Conservation (phyloP, 2,329 filamentous ascomycete species). For the Scedosporium dehoogii region DNA sequence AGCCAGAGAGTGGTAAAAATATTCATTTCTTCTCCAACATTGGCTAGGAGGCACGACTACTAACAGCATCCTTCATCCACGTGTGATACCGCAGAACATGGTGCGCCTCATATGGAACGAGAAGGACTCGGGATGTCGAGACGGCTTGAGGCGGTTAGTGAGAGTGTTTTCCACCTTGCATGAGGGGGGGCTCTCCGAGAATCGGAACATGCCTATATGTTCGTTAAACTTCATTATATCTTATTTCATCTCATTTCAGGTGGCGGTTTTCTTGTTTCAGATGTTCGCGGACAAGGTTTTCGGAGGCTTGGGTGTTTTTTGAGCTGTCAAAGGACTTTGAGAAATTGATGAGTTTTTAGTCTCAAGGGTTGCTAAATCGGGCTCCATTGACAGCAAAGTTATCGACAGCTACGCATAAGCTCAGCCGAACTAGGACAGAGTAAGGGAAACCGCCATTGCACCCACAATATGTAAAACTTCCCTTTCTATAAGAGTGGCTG, state of each 20-base stretch:
- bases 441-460: too few species aligned
- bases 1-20: too few species aligned
- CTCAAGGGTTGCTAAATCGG: too few species aligned
- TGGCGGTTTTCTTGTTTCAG: too few species aligned
- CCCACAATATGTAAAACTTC: too few species aligned
- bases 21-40: neutral
- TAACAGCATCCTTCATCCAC: constrained; percentile 81
- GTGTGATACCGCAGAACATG: constrained; percentile 77
- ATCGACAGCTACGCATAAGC: too few species aligned
- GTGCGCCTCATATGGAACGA: constrained; percentile 74
- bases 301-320: neutral
- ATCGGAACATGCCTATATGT: neutral
- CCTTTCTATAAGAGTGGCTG: too few species aligned
- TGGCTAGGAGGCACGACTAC: constrained; percentile 7
- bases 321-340: too few species aligned
- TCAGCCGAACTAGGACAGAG: too few species aligned
- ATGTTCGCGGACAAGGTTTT: too few species aligned
- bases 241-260: neutral
- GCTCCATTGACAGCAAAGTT: too few species aligned
- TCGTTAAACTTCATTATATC: constrained; percentile 3
- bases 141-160: constrained; percentile 42
- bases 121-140: constrained; percentile 52
- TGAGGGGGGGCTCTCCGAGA: neutral
- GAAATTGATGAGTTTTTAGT: too few species aligned
- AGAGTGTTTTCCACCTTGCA: neutral